Conservation (phyloP, 148 eudicot species). For the Tetragonia tetragonoides region DNA sequence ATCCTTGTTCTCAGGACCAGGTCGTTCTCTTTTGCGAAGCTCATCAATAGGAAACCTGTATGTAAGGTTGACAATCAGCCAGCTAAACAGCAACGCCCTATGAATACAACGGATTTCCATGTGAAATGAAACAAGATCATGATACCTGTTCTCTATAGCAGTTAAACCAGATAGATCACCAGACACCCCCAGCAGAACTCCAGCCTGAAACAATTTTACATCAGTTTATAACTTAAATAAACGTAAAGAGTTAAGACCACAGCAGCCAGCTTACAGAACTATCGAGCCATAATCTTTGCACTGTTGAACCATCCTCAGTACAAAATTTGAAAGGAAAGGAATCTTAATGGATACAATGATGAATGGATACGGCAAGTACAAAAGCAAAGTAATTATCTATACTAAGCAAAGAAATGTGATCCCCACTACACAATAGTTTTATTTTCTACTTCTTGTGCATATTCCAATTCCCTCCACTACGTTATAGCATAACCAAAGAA, state of each 20-base stretch:
- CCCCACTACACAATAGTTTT: no score
- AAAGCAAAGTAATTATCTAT: no score
- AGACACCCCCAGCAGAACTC: slow-evolving; percentile 43
- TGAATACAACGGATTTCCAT: neutral
- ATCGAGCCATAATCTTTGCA: neutral
- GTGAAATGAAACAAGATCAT: neutral
- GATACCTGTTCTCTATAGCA: slow-evolving; percentile 26
- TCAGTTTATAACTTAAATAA: neutral
- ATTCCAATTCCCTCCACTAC: neutral
- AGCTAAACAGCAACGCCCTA: neutral
- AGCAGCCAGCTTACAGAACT: no score
- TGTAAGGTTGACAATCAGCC: neutral
- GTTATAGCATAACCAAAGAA: no score
- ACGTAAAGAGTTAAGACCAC: no score
- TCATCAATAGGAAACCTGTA: slow-evolving; percentile 46
- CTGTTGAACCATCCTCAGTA: neutral
- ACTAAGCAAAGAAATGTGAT: no score
- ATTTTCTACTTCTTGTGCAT: neutral
- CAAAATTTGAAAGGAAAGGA: neutral
- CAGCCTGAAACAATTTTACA: slow-evolving; percentile 40
- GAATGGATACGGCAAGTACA: no score
- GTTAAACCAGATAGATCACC: slow-evolving; percentile 30
- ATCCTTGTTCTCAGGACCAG: slow-evolving; percentile 51
- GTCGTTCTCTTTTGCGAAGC: slow-evolving; percentile 30
- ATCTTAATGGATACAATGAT: no score